Base-by-base conservation (phyloP, 2,329 filamentous ascomycete genomes). In the Fusarium austroafricanum region DNA sequence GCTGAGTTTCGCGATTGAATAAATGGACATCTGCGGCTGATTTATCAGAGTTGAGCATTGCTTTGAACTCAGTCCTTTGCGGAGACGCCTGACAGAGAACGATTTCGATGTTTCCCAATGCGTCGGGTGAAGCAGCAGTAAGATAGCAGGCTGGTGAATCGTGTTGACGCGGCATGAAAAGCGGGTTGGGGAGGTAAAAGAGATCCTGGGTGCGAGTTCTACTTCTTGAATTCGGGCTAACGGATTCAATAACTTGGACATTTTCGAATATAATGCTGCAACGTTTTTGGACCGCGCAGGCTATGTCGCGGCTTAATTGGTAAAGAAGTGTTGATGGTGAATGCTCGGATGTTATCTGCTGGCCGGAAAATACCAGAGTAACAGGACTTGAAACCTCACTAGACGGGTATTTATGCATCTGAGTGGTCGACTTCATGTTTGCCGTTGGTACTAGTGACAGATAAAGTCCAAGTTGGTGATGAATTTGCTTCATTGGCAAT, bases 181-280 rank as follows among this genome's bases (percentile, higher is more conserved):
- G 31, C 6, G 60, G 55, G 15, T 65, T 65, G 0, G 56, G 67
- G 2, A 70, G 49, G 28, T 71, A 70, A 11, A 68, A 70, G 0
- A 70, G 40, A 15, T 55, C 63, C 15, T 55, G 28, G 11, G 20
- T 43, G 1, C 12, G 29, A 17, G 21, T 45, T 1, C 20, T 12
- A 10, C 38, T 51, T 3, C 9, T 37, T 1, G 40, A 29, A 1
- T 6, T 11, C 29, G 7, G 38, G 18, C 4, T 43, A 38, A 2
- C 6, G 1, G 33, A 15, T 5, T 49, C 43, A 3, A 21, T 21
- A 17, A 65, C 46, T 3, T 68, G 42, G 5, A 70, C 12, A 4
- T 43, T 54, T 10, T 70, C 67, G 14, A 71, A 68, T 3, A 54
- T 55, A 9, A 61, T 53, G 12, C 63, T 60, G 8, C 52, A 45